Percentiles rank a stretch among this genome's conserved stretches.
phyloP scores from a whole-genome alignment of 2,329 filamentous ascomycete species.

The Aureobasidium sp. region DNA sequence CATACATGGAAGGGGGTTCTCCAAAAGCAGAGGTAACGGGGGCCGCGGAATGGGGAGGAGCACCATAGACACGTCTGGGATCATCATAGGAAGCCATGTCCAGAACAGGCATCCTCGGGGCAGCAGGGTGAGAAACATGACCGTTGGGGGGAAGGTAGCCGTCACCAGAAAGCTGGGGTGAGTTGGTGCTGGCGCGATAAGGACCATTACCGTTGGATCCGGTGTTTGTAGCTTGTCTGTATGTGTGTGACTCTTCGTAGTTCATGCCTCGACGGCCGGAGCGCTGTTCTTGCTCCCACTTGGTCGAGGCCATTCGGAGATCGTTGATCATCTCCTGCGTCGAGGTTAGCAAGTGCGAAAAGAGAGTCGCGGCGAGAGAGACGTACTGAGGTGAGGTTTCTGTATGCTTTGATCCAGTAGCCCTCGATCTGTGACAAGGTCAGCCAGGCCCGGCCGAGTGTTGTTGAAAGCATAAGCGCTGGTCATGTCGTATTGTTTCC shows the following conservation, averaged over 20 bases:
- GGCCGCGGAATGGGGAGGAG: slow-evolving; percentile 3
- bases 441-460: slow-evolving; percentile 13
- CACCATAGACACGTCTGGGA: slow-evolving; percentile 4
- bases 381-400: slow-evolving; percentile 42
- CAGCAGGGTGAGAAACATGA: background rate
- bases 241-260: slow-evolving; percentile 36
- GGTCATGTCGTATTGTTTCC: background rate
- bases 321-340: slow-evolving; percentile 42
- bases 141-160: slow-evolving; percentile 17
- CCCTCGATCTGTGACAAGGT: slow-evolving; percentile 33
- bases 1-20: slow-evolving; percentile 9
- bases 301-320: slow-evolving; percentile 39
- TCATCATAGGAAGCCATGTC: slow-evolving; percentile 14
- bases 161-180: slow-evolving; percentile 24
- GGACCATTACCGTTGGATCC: slow-evolving; percentile 15
- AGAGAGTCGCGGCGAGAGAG: background rate
- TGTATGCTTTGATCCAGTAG: slow-evolving; percentile 45
- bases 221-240: slow-evolving; percentile 32
- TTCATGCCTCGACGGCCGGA: slow-evolving; percentile 38
- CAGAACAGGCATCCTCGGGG: background rate
- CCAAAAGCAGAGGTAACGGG: slow-evolving; percentile 6
- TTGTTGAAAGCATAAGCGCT: slow-evolving; percentile 17
- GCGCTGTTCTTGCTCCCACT: slow-evolving; percentile 34
- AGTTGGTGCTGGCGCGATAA: slow-evolving; percentile 17
- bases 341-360: slow-evolving; percentile 14